Percentiles rank a stretch among this genome's conserved stretches.
Evolutionary conservation across 257 asterid genomes (phyloP).

Genomic region (Marsdenia floribunda): DNA sequence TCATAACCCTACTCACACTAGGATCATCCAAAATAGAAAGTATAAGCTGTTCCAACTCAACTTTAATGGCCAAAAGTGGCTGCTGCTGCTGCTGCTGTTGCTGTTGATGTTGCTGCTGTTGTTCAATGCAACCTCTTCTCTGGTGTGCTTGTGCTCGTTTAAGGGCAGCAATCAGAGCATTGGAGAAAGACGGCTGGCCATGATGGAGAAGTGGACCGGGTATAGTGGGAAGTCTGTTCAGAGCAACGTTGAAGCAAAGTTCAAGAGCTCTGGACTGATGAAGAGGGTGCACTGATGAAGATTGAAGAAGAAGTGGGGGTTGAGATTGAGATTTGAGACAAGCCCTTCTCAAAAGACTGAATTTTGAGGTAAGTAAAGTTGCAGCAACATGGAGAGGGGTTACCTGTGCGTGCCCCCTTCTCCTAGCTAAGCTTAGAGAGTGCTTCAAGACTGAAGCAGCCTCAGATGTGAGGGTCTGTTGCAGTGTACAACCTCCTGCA

Average conservation of each 20-base stretch:
- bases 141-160: constrained; percentile 82
- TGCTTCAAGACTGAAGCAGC: constrained; percentile 87
- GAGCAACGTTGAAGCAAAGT: constrained; percentile 82
- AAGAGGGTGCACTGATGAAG: constrained; percentile 33
- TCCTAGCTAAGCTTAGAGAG: constrained; percentile 69
- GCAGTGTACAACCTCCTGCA: constrained; percentile 60
- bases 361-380: constrained; percentile 49
- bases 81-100: constrained; percentile 38
- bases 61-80: constrained; percentile 47
- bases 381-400: constrained; percentile 91
- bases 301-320: no score
- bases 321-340: constrained; percentile 50
- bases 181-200: constrained; percentile 70
- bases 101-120: constrained; percentile 31
- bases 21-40: constrained; percentile 80
- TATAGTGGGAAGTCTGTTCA: constrained; percentile 74
- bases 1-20: constrained; percentile 78
- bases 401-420: constrained; percentile 87
- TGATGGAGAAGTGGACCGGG: constrained; percentile 49
- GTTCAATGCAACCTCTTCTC: constrained; percentile 63
- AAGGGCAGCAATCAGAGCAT: constrained; percentile 75
- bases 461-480: constrained; percentile 89
- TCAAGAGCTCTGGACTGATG: constrained; percentile 68
- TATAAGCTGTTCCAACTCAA: constrained; percentile 73
- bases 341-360: constrained; percentile 55